Conservation (phyloP, 148 eudicot genomes). For the Rhododendron simsii region DNA sequence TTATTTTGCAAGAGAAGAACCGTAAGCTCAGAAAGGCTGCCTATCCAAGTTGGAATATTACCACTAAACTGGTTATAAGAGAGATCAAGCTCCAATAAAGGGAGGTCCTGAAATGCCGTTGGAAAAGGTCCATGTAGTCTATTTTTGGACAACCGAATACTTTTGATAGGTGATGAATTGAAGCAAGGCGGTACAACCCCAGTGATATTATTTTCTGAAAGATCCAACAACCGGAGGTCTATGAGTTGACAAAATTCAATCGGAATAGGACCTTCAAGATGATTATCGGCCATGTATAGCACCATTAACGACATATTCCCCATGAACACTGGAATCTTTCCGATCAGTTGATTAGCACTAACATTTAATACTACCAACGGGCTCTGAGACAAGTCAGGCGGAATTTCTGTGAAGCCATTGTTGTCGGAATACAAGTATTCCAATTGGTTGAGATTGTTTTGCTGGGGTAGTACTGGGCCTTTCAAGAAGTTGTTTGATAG, state of each 20-base stretch:
- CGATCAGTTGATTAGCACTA: conserved; percentile 2
- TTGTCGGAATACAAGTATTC: background rate
- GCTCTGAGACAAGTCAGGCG: background rate
- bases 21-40: background rate
- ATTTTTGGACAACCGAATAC: background rate
- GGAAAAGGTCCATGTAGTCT: background rate
- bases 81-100: background rate
- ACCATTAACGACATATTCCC: background rate
- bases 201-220: background rate
- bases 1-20: background rate
- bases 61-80: background rate
- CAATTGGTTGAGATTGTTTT: background rate
- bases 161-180: accelerated
- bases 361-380: background rate
- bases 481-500: conserved; percentile 9
- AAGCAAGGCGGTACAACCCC: background rate
- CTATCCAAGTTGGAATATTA: background rate
- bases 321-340: background rate
- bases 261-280: background rate
- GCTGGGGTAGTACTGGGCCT: conserved; percentile 4
- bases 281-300: background rate
- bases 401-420: background rate
- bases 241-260: background rate
- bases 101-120: background rate
- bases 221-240: background rate